These are phyloP conservation scores for Suhomyces coccinellae DNA, from an alignment of 1,139 yeast genomes.

Conservation along the genomic window DNA sequence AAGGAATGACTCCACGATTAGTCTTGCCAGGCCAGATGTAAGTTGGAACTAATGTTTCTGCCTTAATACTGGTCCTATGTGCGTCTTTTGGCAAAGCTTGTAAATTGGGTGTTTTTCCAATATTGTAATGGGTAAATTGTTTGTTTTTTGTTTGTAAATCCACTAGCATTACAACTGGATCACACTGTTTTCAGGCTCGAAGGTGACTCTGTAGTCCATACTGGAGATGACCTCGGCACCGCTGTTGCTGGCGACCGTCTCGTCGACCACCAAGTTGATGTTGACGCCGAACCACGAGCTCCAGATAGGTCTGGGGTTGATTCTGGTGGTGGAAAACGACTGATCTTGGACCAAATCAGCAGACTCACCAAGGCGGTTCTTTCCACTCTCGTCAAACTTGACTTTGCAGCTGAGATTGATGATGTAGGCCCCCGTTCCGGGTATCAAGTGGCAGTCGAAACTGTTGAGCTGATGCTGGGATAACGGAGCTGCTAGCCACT, in stretches of 20 bases:
- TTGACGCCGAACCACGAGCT: conserved; percentile 72
- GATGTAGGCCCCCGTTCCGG: conserved; percentile 60
- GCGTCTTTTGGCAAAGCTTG: too few species aligned
- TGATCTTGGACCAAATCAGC: conserved; percentile 42
- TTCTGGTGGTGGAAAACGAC: conserved; percentile 14
- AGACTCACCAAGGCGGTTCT: conserved; percentile 59
- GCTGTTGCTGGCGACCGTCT: conserved; percentile 42
- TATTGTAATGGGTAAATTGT: too few species aligned
- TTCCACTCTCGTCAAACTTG: conserved; percentile 73
- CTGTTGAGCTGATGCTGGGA: conserved; percentile 64
- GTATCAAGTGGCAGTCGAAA: conserved; percentile 69
- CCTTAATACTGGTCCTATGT: too few species aligned
- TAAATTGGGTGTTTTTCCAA: too few species aligned
- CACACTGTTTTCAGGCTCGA: conserved; percentile 58
- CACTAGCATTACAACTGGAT: conserved; percentile 36
- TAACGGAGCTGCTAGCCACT: conserved; percentile 62
- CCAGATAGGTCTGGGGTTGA: conserved; percentile 45
- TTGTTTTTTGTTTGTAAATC: too few species aligned
- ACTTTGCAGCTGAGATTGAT: conserved; percentile 64
- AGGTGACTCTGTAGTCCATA: conserved; percentile 66
- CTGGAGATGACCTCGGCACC: conserved; percentile 52
- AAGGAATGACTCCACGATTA: too few species aligned
- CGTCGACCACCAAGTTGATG: conserved; percentile 59
- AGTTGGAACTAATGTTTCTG: too few species aligned
- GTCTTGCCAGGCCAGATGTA: too few species aligned